phyloP scores from a whole-genome alignment of 2,329 filamentous ascomycete species.

The Cadophora gregata region DNA sequence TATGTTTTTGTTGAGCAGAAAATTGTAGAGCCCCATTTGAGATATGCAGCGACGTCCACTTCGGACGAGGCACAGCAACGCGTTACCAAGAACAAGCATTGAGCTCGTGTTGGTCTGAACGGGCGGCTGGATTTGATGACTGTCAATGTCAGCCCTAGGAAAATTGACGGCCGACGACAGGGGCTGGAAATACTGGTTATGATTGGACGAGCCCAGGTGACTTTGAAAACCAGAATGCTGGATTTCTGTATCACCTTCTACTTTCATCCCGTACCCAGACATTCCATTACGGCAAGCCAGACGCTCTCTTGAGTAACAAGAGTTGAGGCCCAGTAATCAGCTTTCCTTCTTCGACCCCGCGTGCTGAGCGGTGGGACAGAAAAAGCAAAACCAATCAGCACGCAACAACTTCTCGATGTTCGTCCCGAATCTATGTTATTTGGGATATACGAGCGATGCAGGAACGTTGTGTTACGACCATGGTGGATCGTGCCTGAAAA shows the following conservation, averaged over 20 bases:
- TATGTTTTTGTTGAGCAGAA: not conserved
- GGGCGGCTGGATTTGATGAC: not conserved
- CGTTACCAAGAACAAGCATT: not conserved
- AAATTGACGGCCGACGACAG: not conserved
- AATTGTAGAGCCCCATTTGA: not conserved
- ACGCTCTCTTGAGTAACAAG: too few species aligned
- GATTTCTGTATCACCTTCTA: not conserved
- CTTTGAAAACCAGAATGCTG: not conserved
- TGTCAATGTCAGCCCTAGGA: constrained; percentile 16
- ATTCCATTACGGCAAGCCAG: not conserved
- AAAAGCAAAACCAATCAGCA: not conserved
- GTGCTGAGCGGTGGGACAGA: too few species aligned
- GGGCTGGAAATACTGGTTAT: not conserved
- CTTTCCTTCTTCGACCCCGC: too few species aligned
- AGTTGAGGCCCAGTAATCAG: too few species aligned
- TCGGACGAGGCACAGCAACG: not conserved
- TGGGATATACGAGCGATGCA: not conserved
- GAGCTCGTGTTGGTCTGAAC: not conserved
- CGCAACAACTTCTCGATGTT: not conserved
- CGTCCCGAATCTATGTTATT: not conserved
- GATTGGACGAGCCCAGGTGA: not conserved
- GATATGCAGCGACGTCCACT: not conserved
- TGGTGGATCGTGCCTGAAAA: not conserved
- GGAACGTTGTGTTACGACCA: not conserved
- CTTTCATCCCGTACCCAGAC: not conserved